phyloP scores from a whole-genome alignment of 1,284 basidiomycete species.

The Papiliotrema laurentii region DNA sequence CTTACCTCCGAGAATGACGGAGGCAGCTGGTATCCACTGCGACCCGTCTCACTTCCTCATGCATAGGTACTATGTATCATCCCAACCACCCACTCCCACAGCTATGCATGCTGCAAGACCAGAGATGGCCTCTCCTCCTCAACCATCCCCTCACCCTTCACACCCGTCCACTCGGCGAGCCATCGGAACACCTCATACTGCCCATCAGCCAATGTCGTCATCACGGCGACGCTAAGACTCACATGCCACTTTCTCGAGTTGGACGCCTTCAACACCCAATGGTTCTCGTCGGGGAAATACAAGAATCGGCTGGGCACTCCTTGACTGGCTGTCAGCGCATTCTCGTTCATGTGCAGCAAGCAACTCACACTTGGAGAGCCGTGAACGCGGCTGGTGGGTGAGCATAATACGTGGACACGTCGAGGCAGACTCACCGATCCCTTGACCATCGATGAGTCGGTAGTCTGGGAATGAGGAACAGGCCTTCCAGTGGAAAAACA shows the following conservation, averaged over 20 bases:
- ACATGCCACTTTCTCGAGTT: slow-evolving; percentile 56
- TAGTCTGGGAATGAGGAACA: slow-evolving; percentile 54
- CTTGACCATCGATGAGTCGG: slow-evolving; percentile 74
- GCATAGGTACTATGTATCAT: no score
- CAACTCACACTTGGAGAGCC: slow-evolving; percentile 25
- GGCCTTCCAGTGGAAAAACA: no score
- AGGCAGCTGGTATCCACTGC: no score
- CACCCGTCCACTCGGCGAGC: slow-evolving; percentile 73
- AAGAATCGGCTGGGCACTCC: slow-evolving; percentile 75
- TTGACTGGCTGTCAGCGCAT: slow-evolving; percentile 27
- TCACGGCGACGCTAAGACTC: slow-evolving; percentile 7
- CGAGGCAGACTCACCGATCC: slow-evolving; percentile 74
- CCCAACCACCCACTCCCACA: no score
- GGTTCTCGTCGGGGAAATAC: slow-evolving; percentile 90
- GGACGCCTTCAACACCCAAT: slow-evolving; percentile 60
- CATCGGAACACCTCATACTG: slow-evolving; percentile 84
- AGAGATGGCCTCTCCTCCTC: neutral
- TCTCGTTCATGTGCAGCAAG: neutral
- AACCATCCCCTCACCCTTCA: slow-evolving; percentile 1
- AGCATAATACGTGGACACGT: slow-evolving; percentile 46
- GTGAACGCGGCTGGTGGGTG: slow-evolving; percentile 31
- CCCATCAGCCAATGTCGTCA: slow-evolving; percentile 43
- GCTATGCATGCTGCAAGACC: no score
- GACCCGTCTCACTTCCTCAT: no score
- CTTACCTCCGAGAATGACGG: no score